Conservation (phyloP, 2,329 filamentous ascomycete genomes). For the Exophiala lecanii-corni region DNA sequence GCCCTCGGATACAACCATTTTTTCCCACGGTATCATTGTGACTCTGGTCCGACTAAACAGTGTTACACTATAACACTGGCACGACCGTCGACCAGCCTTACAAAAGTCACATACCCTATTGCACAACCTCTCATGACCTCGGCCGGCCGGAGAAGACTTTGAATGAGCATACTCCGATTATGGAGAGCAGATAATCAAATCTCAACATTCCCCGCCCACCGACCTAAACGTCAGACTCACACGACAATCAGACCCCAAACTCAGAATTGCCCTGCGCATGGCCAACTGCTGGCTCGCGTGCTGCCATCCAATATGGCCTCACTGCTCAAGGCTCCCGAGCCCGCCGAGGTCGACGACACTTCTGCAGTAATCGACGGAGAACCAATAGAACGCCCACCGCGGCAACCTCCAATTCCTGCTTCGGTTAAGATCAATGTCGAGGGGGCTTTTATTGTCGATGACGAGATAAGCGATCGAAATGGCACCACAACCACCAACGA, state of each 20-base stretch:
- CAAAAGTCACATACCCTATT: too few species aligned
- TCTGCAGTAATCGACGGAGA: slow-evolving; percentile 17
- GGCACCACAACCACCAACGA: slow-evolving; percentile 31
- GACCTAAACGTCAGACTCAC: too few species aligned
- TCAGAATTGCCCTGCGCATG: neutral
- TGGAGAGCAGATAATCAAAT: neutral
- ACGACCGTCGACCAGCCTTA: too few species aligned
- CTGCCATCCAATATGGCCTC: neutral
- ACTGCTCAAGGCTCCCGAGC: neutral
- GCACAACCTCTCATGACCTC: too few species aligned
- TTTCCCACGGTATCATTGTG: too few species aligned
- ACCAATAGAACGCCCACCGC: slow-evolving; percentile 20
- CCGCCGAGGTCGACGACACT: slow-evolving; percentile 9
- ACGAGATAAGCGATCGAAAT: slow-evolving; percentile 55
- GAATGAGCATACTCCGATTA: neutral
- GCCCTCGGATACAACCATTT: too few species aligned
- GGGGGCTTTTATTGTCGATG: slow-evolving; percentile 93
- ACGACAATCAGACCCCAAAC: too few species aligned
- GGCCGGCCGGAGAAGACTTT: too few species aligned
- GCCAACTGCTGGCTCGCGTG: neutral
- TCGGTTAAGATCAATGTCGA: slow-evolving; percentile 92
- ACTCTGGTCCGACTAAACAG: too few species aligned
- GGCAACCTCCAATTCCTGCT: slow-evolving; percentile 56
- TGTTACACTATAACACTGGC: too few species aligned
- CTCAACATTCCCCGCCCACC: neutral